phyloP scores from a whole-genome alignment of 1,139 yeast genomes.

The Taphrina pruni region DNA sequence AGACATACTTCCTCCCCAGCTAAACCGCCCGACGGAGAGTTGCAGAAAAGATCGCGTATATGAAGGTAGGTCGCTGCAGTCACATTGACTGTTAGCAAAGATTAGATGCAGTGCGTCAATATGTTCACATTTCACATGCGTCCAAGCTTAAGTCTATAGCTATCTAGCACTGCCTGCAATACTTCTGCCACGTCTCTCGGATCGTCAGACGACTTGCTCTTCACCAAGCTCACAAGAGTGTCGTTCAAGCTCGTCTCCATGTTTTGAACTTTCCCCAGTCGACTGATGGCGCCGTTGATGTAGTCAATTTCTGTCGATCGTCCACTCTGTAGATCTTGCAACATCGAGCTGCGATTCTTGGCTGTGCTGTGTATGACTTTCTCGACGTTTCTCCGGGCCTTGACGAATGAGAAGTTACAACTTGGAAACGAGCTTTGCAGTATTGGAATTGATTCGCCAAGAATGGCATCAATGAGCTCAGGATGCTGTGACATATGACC shows the following conservation, averaged over 20 bases:
- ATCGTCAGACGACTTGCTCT: not conserved
- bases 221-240: conserved; percentile 12
- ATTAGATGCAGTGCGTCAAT: too few species aligned
- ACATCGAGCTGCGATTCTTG: conserved; percentile 81
- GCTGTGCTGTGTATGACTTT: conserved; percentile 59
- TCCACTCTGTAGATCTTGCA: conserved; percentile 71
- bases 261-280: conserved; percentile 58
- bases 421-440: conserved; percentile 43
- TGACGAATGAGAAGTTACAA: conserved; percentile 52
- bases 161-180: not conserved
- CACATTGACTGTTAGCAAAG: too few species aligned
- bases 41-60: too few species aligned
- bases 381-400: conserved; percentile 58
- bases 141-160: not conserved
- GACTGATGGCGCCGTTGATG: conserved; percentile 74
- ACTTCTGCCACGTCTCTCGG: not conserved
- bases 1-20: too few species aligned
- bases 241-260: conserved; percentile 58
- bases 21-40: too few species aligned
- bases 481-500: conserved; percentile 54
- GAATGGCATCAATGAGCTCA: conserved; percentile 48
- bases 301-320: conserved; percentile 76
- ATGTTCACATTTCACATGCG: not conserved
- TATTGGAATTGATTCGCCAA: conserved; percentile 37
- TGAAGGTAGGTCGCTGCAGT: too few species aligned